A percentile compares a stretch with the other conserved stretches of the same genome.
Conservation (phyloP, 306 rosid species). For the Oxytropis ochrocephala region DNA sequence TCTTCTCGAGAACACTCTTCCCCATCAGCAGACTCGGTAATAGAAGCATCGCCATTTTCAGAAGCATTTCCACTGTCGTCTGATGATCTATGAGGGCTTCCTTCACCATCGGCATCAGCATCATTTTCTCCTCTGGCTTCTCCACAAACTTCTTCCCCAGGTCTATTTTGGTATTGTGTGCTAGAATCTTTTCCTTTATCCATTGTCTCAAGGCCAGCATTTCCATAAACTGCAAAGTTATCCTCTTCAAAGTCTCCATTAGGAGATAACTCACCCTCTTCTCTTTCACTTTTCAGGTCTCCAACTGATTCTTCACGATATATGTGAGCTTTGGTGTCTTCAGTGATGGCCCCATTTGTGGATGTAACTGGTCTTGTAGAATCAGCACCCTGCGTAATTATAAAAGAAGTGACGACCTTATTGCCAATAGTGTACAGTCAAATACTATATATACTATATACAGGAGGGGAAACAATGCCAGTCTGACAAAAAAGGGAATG, state of each 20-base stretch:
- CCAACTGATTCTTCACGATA: conserved; percentile 61
- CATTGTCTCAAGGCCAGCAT: conserved; percentile 42
- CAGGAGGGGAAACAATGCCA: not conserved
- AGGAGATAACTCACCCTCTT: conserved; percentile 98
- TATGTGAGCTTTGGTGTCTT: conserved; percentile 46
- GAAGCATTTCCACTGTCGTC: conserved; percentile 93
- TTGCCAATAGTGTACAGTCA: not conserved
- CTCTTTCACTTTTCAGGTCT: conserved; percentile 74
- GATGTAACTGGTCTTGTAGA: conserved; percentile 58
- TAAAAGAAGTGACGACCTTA: conserved; percentile 13
- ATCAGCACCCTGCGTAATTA: conserved; percentile 56
- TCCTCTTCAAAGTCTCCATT: conserved; percentile 97
- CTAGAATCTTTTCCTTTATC: conserved; percentile 48
- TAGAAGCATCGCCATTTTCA: conserved; percentile 85
- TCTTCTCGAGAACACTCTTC: conserved; percentile 94
- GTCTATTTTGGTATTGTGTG: conserved; percentile 50
- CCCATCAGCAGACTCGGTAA: conserved; percentile 87
- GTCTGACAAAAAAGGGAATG: conserved; percentile 8
- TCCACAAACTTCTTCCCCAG: conserved; percentile 55
- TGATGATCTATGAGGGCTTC: conserved; percentile 83
- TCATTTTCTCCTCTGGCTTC: conserved; percentile 75
- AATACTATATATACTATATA: not conserved
- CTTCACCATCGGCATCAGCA: conserved; percentile 82
- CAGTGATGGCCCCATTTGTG: conserved; percentile 43
- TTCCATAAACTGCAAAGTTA: conserved; percentile 72